These are phyloP conservation scores for Paecilomyces sp. DNA, from an alignment of 2,329 filamentous ascomycete species.

Conservation along the genomic window DNA sequence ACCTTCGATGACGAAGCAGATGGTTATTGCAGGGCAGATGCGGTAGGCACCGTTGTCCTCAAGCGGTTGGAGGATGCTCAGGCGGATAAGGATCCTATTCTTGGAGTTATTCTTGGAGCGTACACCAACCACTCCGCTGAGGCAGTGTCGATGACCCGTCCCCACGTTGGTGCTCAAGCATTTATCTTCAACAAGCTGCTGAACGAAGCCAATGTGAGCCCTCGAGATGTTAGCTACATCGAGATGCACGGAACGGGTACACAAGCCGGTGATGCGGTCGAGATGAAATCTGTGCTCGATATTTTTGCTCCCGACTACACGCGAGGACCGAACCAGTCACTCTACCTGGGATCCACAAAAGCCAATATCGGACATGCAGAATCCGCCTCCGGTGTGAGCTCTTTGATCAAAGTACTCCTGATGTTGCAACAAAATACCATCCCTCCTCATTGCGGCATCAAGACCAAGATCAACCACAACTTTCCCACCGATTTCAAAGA, in stretches of 20 bases:
- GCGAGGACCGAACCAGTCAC: constrained; percentile 22
- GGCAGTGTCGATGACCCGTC: constrained; percentile 41
- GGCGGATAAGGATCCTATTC: constrained; percentile 39
- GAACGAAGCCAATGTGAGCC: constrained; percentile 26
- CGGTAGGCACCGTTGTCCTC: constrained; percentile 41
- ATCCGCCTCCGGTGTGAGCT: constrained; percentile 24
- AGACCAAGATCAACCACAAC: constrained; percentile 34
- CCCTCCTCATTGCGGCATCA: constrained; percentile 62
- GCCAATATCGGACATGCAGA: constrained; percentile 40
- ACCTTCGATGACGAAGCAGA: constrained; percentile 43
- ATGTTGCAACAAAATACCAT: constrained; percentile 59
- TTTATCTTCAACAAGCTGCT: constrained; percentile 31
- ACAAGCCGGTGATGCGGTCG: constrained; percentile 32
- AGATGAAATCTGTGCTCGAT: constrained; percentile 28
- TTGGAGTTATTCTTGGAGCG: constrained; percentile 37
- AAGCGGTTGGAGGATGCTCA: constrained; percentile 46
- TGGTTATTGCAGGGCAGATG: constrained; percentile 50
- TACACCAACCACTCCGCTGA: constrained; percentile 39
- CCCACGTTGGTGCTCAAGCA: constrained; percentile 32
- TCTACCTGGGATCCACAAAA: constrained; percentile 27
- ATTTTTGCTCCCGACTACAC: constrained; percentile 25
- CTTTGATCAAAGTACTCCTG: constrained; percentile 56
- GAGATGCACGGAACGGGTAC: constrained; percentile 38
- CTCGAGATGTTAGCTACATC: constrained; percentile 29
- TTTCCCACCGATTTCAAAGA: constrained; percentile 26